These are phyloP conservation scores for Taiozyma onychis DNA, from an alignment of 1,139 yeast genomes.

Conservation along the genomic window DNA sequence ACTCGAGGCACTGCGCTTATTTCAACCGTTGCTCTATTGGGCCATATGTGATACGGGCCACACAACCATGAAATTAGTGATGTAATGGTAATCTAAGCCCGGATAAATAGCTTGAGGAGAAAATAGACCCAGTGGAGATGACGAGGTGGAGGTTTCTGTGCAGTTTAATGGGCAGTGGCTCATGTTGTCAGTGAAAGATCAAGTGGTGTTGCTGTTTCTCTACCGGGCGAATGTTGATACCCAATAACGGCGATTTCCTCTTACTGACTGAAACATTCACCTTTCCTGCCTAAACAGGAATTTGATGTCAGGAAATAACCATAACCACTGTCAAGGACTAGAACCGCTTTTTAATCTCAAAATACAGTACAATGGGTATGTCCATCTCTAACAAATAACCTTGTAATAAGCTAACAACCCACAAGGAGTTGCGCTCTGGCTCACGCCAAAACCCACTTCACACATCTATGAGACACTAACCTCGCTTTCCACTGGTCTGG, in stretches of 20 bases:
- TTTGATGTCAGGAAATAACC: not conserved
- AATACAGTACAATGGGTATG: not conserved
- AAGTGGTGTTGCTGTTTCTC: too few species aligned
- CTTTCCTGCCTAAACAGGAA: too few species aligned
- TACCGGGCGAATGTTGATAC: too few species aligned
- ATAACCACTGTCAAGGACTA: too few species aligned
- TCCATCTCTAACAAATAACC: not conserved
- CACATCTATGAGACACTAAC: conserved; percentile 51
- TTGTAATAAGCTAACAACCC: not conserved
- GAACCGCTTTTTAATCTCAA: too few species aligned
- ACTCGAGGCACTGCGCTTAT: not conserved
- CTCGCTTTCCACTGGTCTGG: conserved; percentile 58
- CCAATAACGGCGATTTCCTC: too few species aligned
- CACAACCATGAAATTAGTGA: not conserved
- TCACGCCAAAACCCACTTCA: conserved; percentile 57
- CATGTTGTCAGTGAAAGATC: too few species aligned
- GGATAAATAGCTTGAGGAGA: not conserved
- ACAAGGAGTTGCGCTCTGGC: conserved; percentile 60
- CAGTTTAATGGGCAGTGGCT: too few species aligned
- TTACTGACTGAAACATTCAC: too few species aligned
- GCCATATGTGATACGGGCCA: not conserved
- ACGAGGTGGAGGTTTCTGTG: too few species aligned
- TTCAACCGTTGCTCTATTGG: not conserved
- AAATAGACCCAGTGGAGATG: not conserved
- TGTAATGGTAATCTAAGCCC: not conserved